Evolutionary conservation across 1,139 yeast genomes (phyloP).

Genomic region (Scheffersomyces lignicola): DNA sequence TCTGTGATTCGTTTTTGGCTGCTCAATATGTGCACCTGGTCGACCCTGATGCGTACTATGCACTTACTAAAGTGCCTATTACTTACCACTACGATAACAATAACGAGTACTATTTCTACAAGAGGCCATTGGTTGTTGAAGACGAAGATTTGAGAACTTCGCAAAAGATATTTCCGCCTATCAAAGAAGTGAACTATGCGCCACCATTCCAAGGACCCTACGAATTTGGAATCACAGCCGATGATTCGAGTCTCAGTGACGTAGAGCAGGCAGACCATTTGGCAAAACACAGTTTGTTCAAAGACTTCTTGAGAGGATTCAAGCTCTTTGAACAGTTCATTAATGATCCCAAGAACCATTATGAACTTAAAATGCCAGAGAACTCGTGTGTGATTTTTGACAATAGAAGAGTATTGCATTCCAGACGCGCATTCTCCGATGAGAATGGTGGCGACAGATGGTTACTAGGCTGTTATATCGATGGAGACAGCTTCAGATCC

Average conservation of each 20-base stretch:
- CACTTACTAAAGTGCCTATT: slow-evolving; percentile 62
- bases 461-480: slow-evolving; percentile 79
- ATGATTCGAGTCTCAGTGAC: slow-evolving; percentile 14
- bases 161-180: slow-evolving; percentile 32
- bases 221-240: slow-evolving; percentile 50
- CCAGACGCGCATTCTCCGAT: slow-evolving; percentile 60
- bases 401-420: slow-evolving; percentile 72
- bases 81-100: slow-evolving; percentile 71
- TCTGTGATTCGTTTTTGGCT: slow-evolving; percentile 75
- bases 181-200: slow-evolving; percentile 68
- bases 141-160: slow-evolving; percentile 33
- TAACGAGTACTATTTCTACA: slow-evolving; percentile 62
- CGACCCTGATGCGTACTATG: slow-evolving; percentile 66
- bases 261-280: not conserved
- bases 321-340: slow-evolving; percentile 59
- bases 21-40: slow-evolving; percentile 52
- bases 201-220: slow-evolving; percentile 89
- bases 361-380: slow-evolving; percentile 57
- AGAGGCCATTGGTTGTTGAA: slow-evolving; percentile 67
- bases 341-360: slow-evolving; percentile 55
- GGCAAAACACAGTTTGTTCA: slow-evolving; percentile 23
- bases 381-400: slow-evolving; percentile 71
- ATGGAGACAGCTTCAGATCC: slow-evolving; percentile 72
- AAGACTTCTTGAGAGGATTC: slow-evolving; percentile 61
- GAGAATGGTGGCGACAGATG: slow-evolving; percentile 59